Conservation (phyloP, 768 basidiomycete genomes). For the Russula sp. region DNA sequence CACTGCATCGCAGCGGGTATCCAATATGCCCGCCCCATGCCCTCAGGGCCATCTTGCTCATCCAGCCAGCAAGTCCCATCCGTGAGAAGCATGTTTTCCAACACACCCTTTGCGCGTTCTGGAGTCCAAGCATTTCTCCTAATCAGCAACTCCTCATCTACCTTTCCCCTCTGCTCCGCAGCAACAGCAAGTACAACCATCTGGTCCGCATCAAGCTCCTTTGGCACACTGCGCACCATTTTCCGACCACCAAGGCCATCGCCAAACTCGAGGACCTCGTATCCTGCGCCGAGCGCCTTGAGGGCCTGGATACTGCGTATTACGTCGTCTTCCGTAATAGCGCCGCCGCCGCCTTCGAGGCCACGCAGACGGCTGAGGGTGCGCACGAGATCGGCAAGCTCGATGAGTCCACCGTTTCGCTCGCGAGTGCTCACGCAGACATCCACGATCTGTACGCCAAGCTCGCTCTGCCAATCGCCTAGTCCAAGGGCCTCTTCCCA, state of each 20-base stretch:
- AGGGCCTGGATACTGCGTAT: constrained; percentile 81
- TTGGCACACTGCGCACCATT: constrained; percentile 87
- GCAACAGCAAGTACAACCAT: constrained; percentile 76
- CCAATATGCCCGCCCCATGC: constrained; percentile 72
- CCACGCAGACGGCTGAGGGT: constrained; percentile 76
- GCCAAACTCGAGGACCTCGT: constrained; percentile 76
- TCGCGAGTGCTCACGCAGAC: constrained; percentile 85
- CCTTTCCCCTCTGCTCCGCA: constrained; percentile 61
- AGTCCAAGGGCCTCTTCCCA: constrained; percentile 88
- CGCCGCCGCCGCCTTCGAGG: constrained; percentile 51
- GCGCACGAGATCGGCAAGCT: constrained; percentile 78
- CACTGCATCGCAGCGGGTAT: constrained; percentile 84
- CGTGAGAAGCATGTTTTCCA: constrained; percentile 86
- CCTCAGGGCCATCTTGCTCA: constrained; percentile 63
- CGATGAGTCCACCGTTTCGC: constrained; percentile 89
- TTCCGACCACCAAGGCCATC: constrained; percentile 55
- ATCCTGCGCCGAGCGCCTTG: constrained; percentile 87
- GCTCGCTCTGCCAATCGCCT: constrained; percentile 94
- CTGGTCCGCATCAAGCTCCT: constrained; percentile 89
- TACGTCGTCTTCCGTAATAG: constrained; percentile 83
- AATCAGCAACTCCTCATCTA: constrained; percentile 64
- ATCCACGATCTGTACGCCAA: constrained; percentile 94
- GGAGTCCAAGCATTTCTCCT: constrained; percentile 68
- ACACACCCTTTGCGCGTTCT: constrained; percentile 69
- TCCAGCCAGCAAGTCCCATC: constrained; percentile 97